phyloP scores from a whole-genome alignment of 129 eudicot genomes.

The Flaveria trinervia region DNA sequence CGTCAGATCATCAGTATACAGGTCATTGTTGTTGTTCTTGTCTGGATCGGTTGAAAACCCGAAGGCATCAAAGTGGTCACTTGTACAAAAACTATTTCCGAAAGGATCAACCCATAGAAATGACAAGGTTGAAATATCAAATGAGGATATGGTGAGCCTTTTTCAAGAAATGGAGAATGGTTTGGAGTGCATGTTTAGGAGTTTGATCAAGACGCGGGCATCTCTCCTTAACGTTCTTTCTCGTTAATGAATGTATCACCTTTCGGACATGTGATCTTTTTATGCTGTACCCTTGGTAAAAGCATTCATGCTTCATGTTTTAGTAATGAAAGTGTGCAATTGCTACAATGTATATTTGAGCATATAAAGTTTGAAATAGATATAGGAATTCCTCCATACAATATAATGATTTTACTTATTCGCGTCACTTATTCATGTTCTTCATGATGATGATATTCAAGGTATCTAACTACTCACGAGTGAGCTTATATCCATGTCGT shows the following conservation, averaged over 20 bases:
- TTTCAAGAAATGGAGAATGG: conserved; percentile 24
- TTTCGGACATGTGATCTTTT: conserved; percentile 12
- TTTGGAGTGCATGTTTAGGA: conserved; percentile 20
- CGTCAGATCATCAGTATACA: conserved; percentile 7
- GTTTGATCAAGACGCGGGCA: conserved; percentile 17
- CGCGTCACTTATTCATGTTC: not conserved
- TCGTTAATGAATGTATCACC: conserved; percentile 16
- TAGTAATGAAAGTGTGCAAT: conserved; percentile 29
- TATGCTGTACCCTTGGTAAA: not conserved
- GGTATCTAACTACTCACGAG: not conserved
- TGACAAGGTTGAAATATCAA: not conserved
- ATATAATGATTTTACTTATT: not conserved
- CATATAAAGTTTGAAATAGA: conserved; percentile 1
- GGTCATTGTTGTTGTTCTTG: not conserved
- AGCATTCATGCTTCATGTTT: conserved; percentile 25
- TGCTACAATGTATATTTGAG: conserved; percentile 22
- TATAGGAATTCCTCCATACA: not conserved
- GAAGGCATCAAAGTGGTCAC: conserved; percentile 24
- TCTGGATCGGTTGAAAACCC: conserved; percentile 18
- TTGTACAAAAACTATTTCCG: conserved; percentile 33
- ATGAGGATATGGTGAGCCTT: conserved; percentile 8
- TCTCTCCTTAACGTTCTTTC: conserved; percentile 15
- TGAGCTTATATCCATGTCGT: not conserved
- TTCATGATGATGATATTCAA: not conserved
- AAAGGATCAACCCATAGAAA: conserved; percentile 20